Percentiles rank a stretch among this genome's conserved stretches.
phyloP scores from a whole-genome alignment of 768 basidiomycete species.

The Suillus hirtellus region DNA sequence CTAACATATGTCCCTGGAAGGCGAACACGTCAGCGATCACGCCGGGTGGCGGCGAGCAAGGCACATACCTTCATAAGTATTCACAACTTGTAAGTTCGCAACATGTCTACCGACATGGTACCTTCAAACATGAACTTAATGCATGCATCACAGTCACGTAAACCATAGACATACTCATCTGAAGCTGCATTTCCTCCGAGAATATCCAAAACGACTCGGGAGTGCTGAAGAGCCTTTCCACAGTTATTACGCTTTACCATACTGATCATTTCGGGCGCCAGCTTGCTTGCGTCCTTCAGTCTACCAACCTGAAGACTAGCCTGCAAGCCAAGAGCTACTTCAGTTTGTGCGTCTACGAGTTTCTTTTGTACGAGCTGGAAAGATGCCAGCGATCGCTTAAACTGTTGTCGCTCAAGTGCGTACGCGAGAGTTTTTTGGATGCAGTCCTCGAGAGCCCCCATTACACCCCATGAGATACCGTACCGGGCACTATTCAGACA shows the following conservation, averaged over 20 bases:
- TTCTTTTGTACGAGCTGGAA: slow-evolving; percentile 99
- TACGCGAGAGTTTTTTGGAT: slow-evolving; percentile 75
- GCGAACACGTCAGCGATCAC: slow-evolving; percentile 9
- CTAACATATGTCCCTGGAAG: slow-evolving; percentile 59
- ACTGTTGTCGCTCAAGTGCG: slow-evolving; percentile 88
- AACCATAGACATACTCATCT: slow-evolving; percentile 71
- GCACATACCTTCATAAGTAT: slow-evolving; percentile 84
- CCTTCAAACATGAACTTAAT: slow-evolving; percentile 37
- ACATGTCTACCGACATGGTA: slow-evolving; percentile 96
- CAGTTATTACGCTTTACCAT: slow-evolving; percentile 96
- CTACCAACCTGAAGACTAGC: slow-evolving; percentile 82
- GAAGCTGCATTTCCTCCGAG: slow-evolving; percentile 92
- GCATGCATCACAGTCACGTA: not conserved
- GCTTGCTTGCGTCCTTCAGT: slow-evolving; percentile 73
- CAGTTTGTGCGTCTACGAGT: slow-evolving; percentile 89
- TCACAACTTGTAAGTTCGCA: slow-evolving; percentile 92
- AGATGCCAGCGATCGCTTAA: slow-evolving; percentile 83
- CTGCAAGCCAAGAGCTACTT: slow-evolving; percentile 74
- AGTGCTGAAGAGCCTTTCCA: slow-evolving; percentile 85
- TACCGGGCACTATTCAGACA: slow-evolving; percentile 89
- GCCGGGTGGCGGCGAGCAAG: slow-evolving; percentile 4
- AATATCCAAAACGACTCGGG: slow-evolving; percentile 81
- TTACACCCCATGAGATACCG: slow-evolving; percentile 93
- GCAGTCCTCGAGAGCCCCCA: slow-evolving; percentile 95
- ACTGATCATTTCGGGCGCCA: slow-evolving; percentile 92